phyloP scores from a whole-genome alignment of 2,329 filamentous ascomycete genomes.

The Chlorencoelia australis region DNA sequence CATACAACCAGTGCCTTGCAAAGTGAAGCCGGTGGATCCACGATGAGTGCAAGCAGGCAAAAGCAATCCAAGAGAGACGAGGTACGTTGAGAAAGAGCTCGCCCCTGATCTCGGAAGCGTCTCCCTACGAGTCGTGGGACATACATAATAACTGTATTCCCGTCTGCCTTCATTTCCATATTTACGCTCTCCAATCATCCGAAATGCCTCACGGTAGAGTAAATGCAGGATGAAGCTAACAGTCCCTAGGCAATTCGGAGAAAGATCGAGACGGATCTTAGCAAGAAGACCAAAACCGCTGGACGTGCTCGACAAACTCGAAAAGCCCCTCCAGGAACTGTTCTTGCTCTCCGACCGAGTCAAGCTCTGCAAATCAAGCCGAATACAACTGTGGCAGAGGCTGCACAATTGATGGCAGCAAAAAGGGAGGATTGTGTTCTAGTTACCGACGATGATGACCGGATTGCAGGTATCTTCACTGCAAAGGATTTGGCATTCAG shows the following conservation, averaged over 20 bases:
- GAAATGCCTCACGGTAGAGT: conserved; percentile 7
- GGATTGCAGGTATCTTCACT: conserved; percentile 97
- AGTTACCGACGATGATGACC: conserved; percentile 94
- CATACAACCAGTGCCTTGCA: conserved; percentile 33
- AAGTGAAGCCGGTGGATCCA: conserved; percentile 45
- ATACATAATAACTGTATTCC: too few relatives aligned
- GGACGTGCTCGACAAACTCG: conserved; percentile 73
- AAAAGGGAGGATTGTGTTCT: conserved; percentile 97
- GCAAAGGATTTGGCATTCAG: conserved; percentile 97
- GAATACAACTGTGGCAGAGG: conserved; percentile 84
- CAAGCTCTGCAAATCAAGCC: conserved; percentile 97
- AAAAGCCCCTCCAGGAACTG: conserved; percentile 92
- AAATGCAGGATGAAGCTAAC: conserved; percentile 5
- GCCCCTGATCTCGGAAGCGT: too few relatives aligned
- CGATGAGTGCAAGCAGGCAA: conserved; percentile 85
- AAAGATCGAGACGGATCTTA: conserved; percentile 95
- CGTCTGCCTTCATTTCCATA: too few relatives aligned
- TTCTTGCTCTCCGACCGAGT: conserved; percentile 89
- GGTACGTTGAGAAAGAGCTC: too few relatives aligned
- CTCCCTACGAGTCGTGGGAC: too few relatives aligned
- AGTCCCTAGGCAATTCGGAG: conserved; percentile 72
- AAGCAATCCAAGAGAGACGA: conserved; percentile 98
- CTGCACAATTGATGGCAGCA: conserved; percentile 95
- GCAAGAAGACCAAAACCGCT: conserved; percentile 84
- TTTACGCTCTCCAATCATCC: background rate